Evolutionary conservation across 306 rosid genomes (phyloP), one percentile per base, ranked within the genome.

Genomic region (Quercus parvula): DNA sequence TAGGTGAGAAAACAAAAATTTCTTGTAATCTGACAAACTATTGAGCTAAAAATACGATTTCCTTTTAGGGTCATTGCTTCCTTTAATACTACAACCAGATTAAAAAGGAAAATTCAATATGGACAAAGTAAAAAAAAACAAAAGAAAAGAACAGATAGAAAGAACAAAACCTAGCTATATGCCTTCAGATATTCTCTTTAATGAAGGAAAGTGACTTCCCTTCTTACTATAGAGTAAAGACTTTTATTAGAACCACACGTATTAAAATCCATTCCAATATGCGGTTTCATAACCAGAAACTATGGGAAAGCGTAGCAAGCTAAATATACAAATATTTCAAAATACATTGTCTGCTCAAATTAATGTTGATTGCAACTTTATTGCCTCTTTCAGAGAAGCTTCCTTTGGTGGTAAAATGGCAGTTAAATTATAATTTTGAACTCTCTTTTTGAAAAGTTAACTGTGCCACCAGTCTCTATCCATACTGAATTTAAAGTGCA

Each of bases 351-450:
- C 41, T 31, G 70, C 70, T 17, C 20, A 64, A 17, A 17, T 64
- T 64, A 17, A 28, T 17, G 19, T 64, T 13, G 41, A 64, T 64
- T 30, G 70, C 46, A 28, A 30, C 22, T 63, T 64, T 15, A 12
- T 64, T 6, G 3, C 5, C 5, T 28, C 24, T 64, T 79, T 79
- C 68, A 72, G 73, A 61, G 85, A 78, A 84, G 75, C 81, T 87
- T 85, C 88, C 81, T 82, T 76, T 59, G 73, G 80, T 58, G 80
- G 79, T 51, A 62, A 80, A 79, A 86, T 76, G 78, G 68, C 80
- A 73, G 55, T 70, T 58, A 70, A 75, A 70, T 25, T 10, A 59
- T 10, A 67, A 61, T 54, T 64, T 59, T 27, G 22, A 27, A 25
- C 52, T 15, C n/a, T 73, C 81, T 75, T 76, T 84, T 81, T 69